Base-by-base conservation (phyloP, 306 rosid species). In the Vigna hirtella region DNA sequence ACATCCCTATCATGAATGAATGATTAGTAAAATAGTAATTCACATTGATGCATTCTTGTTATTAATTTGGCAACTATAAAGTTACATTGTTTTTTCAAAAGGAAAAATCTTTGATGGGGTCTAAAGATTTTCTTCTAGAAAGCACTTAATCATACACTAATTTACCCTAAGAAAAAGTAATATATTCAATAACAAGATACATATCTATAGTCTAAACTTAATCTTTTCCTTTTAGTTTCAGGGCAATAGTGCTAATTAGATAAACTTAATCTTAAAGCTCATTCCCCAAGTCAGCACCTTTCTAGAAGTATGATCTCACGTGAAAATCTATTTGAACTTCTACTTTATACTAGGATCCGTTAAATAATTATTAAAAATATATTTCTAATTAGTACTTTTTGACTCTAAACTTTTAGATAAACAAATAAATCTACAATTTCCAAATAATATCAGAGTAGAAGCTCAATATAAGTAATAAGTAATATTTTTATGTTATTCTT, bases 121-220 rank as follows among this genome's bases (percentile, higher is more conserved):
- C 73, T 66, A 42, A 66, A 11, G n/a, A 30, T 40, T 64, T 64
- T n/a, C 49, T 64, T 66, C 38, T 43, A 20, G 72, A 66, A 66
- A 22, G 14, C 55, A 11, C 38, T 12, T 66, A 65, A 65, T 65
- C 50, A n/a, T 65, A 65, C 50, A n/a, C 9, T 13, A 59, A 59
- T 2, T 13, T 59, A 28, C 36, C 64, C 15, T n/a, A 61, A 62
- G 17, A 7, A 62, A 61, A 16, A 36, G 1, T 16, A 32, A 14
- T 32, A 32, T 32, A 62, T 32, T 3, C 3, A 15, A 32, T 43
- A 62, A 61, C 12, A 30, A 42, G 47, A 42, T 42, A 26, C 7
- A 26, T 58, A 58, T 58, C 24, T 57, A 26, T 9, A 36, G 9
- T 36, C 9, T 36, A 36, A 78, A 47, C 22, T 47, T 9, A 0